A percentile compares a stretch with the other conserved stretches of the same genome.
These are phyloP conservation scores for Cryptococcus maquisensis DNA, from an alignment of 1,284 basidiomycete genomes.

Conservation along the genomic window DNA sequence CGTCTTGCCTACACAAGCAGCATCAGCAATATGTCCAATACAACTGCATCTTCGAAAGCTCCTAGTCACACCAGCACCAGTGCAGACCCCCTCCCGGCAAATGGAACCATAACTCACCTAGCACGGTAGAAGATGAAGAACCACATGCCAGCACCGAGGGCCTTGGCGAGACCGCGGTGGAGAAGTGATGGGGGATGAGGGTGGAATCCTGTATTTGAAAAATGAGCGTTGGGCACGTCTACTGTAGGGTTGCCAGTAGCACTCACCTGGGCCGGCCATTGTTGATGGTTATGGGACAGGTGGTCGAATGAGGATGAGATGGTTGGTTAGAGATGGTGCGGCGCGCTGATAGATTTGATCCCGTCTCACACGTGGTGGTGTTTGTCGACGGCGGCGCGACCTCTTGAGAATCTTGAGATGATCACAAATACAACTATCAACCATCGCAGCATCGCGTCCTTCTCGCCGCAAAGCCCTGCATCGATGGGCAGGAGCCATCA, in stretches of 20 bases:
- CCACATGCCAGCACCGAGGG: conserved; percentile 89
- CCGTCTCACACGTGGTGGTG: neutral
- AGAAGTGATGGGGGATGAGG: conserved; percentile 74
- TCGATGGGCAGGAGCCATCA: too few relatives aligned
- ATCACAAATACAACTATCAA: too few relatives aligned
- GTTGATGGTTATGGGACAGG: conserved; percentile 2
- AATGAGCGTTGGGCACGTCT: neutral
- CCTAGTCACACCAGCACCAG: neutral
- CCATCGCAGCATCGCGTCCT: neutral
- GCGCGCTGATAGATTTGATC: conserved; percentile 1
- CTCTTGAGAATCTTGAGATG: too few relatives aligned
- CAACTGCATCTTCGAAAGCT: neutral
- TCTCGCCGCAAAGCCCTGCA: too few relatives aligned
- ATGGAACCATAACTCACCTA: conserved; percentile 58
- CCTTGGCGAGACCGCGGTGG: conserved; percentile 74
- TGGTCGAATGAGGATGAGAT: conserved; percentile 1
- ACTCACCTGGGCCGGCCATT: conserved; percentile 36
- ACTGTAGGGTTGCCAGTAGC: neutral
- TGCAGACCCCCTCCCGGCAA: neutral
- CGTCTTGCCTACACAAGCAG: conserved; percentile 50
- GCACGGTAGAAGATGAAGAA: conserved; percentile 96
- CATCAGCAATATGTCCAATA: conserved; percentile 5
- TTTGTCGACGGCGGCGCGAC: neutral
- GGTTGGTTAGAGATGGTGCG: neutral
- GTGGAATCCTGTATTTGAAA: conserved; percentile 61